Percentiles rank a stretch among this genome's conserved stretches.
Evolutionary conservation across 1,139 yeast species (phyloP).

Genomic region (Barnettozyma hawaiiensis): DNA sequence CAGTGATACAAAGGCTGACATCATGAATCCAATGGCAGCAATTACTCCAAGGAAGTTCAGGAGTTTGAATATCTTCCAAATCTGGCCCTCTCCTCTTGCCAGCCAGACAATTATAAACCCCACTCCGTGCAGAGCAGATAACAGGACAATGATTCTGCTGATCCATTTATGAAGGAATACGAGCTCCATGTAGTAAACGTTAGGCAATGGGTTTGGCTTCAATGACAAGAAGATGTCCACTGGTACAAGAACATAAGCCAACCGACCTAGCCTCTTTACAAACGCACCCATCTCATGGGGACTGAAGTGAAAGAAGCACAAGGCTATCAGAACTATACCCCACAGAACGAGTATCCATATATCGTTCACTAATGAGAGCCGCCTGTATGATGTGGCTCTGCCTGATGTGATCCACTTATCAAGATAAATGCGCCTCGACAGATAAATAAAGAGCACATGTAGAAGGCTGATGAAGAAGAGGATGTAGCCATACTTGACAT

Average conservation of each 20-base stretch:
- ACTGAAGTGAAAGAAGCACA: slow-evolving; percentile 26
- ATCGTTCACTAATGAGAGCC: slow-evolving; percentile 27
- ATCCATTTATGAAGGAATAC: slow-evolving; percentile 75
- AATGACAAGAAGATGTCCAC: slow-evolving; percentile 54
- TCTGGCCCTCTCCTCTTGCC: slow-evolving; percentile 25
- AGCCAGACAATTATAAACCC: slow-evolving; percentile 50
- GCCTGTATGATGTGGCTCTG: slow-evolving; percentile 23
- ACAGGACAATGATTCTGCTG: slow-evolving; percentile 54
- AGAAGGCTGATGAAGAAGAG: slow-evolving; percentile 34
- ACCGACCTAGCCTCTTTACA: slow-evolving; percentile 38
- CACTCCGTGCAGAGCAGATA: slow-evolving; percentile 50
- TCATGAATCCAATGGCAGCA: slow-evolving; percentile 38
- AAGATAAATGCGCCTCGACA: slow-evolving; percentile 17
- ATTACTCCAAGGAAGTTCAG: slow-evolving; percentile 61
- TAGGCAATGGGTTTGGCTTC: slow-evolving; percentile 54
- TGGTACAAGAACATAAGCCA: slow-evolving; percentile 63
- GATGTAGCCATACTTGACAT: slow-evolving; percentile 46
- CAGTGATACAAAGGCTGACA: slow-evolving; percentile 51
- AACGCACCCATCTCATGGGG: slow-evolving; percentile 23
- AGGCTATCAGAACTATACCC: slow-evolving; percentile 28
- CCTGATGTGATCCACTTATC: slow-evolving; percentile 29
- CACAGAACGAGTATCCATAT: slow-evolving; percentile 33
- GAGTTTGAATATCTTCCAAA: slow-evolving; percentile 38
- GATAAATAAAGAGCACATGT: slow-evolving; percentile 25
- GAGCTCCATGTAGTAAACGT: slow-evolving; percentile 50